Conservation (phyloP, 129 eudicot genomes). For the Lonicera japonica region DNA sequence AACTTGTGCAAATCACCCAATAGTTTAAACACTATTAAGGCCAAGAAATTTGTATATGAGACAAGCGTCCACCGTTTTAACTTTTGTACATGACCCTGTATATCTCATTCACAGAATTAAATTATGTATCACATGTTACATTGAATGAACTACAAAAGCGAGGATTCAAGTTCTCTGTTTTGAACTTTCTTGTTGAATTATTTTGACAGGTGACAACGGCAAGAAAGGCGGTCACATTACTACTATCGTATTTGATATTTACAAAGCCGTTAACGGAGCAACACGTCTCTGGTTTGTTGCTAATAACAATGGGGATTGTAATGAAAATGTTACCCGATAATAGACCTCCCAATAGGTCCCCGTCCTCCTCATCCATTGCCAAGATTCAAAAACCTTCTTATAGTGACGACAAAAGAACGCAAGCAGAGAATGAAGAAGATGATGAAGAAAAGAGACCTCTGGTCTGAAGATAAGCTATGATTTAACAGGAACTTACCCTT, state of each 20-base stretch:
- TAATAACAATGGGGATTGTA: constrained; percentile 69
- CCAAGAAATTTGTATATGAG: too few species aligned
- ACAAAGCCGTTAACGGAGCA: constrained; percentile 83
- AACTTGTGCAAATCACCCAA: too few species aligned
- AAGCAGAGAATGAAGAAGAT: constrained; percentile 23
- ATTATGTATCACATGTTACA: too few species aligned
- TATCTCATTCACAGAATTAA: too few species aligned
- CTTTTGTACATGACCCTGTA: too few species aligned
- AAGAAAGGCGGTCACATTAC: constrained; percentile 73
- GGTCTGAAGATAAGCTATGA: constrained; percentile 22
- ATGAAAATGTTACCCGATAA: constrained; percentile 59
- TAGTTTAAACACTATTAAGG: too few species aligned
- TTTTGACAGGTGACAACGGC: constrained; percentile 65
- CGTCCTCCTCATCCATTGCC: constrained; percentile 4
- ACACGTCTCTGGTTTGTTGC: constrained; percentile 59
- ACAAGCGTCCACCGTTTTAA: too few species aligned
- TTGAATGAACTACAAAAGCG: too few species aligned
- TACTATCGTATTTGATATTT: constrained; percentile 71
- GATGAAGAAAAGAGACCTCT: constrained; percentile 31
- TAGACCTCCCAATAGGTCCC: constrained; percentile 22
- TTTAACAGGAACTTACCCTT: neutral
- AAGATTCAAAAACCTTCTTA: constrained; percentile 13
- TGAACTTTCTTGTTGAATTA: neutral
- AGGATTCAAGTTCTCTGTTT: too few species aligned
- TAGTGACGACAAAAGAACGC: constrained; percentile 16